phyloP scores from a whole-genome alignment of 1,139 yeast species.

The Blastobotrys elegans region DNA sequence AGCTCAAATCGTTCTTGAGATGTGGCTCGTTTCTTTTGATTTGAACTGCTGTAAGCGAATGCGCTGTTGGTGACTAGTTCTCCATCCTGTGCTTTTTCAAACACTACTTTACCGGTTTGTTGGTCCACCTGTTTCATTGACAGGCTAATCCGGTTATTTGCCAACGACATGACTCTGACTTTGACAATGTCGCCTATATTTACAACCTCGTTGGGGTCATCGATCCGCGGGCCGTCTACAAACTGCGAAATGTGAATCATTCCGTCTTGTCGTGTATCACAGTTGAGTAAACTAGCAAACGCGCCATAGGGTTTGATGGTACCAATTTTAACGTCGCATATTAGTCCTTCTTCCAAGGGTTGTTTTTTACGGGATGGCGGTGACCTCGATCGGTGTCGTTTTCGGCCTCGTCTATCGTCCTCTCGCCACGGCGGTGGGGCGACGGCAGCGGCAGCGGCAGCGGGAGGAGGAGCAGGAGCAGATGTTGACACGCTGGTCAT shows the following conservation, averaged over 20 bases:
- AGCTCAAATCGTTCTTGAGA: slow-evolving; percentile 93
- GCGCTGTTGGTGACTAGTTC: background rate
- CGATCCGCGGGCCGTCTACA: slow-evolving; percentile 43
- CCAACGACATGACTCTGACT: slow-evolving; percentile 53
- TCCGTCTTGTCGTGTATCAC: slow-evolving; percentile 41
- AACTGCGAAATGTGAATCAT: slow-evolving; percentile 76
- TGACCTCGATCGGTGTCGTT: slow-evolving; percentile 12
- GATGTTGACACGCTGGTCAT: background rate
- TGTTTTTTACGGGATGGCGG: slow-evolving; percentile 11
- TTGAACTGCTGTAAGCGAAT: background rate
- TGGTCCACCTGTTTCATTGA: slow-evolving; percentile 79
- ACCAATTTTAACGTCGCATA: slow-evolving; percentile 58
- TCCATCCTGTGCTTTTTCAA: background rate
- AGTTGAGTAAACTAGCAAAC: slow-evolving; percentile 51
- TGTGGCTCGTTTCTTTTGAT: slow-evolving; percentile 48
- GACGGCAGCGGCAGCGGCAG: background rate
- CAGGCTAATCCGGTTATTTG: slow-evolving; percentile 48
- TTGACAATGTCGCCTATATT: slow-evolving; percentile 56
- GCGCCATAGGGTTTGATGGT: slow-evolving; percentile 71
- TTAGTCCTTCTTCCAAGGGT: slow-evolving; percentile 31
- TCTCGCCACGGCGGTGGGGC: background rate
- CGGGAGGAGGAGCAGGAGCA: background rate
- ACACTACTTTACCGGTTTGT: slow-evolving; percentile 48
- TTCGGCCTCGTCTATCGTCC: slow-evolving; percentile 8
- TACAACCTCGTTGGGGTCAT: slow-evolving; percentile 57